Evolutionary conservation across 169 alveolate genomes (phyloP).

Genomic region (Fabrea salina): DNA sequence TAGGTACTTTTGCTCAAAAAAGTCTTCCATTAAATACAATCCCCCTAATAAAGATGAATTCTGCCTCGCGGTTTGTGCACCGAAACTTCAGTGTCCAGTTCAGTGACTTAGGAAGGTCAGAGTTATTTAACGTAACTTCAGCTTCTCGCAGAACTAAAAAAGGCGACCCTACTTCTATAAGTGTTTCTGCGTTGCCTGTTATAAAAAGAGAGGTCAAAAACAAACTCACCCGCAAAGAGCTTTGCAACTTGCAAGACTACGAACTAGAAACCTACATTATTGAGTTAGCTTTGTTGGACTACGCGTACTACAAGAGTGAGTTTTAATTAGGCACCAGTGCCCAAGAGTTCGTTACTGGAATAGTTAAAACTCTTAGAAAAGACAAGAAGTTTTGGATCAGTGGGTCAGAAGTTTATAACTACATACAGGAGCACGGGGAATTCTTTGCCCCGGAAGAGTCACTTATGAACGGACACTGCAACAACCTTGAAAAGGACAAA

Average conservation of each 20-base stretch:
- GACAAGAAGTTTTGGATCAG: constrained; percentile 12
- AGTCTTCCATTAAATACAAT: no score
- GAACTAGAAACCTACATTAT: constrained; percentile 19
- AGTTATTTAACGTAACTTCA: not conserved
- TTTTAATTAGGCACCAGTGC: not conserved
- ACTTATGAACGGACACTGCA: not conserved
- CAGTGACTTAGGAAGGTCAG: constrained; percentile 15
- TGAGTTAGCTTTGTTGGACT: not conserved
- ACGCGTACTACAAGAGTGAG: not conserved
- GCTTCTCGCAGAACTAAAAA: not conserved
- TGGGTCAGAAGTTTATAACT: not conserved
- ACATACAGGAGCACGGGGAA: not conserved
- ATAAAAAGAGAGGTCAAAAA: constrained; percentile 16
- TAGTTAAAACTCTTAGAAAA: not conserved
- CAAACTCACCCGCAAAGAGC: not conserved
- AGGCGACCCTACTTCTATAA: constrained; percentile 21
- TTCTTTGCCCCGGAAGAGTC: not conserved
- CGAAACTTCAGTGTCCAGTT: not conserved
- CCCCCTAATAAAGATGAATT: not conserved
- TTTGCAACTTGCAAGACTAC: constrained; percentile 10
- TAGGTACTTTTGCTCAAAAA: not conserved
- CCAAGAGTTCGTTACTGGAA: constrained; percentile 18
- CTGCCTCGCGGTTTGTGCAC: not conserved
- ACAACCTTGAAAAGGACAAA: not conserved
- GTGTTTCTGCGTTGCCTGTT: constrained; percentile 4